Conservation (phyloP, 169 alveolate genomes). For the Sarcocystis neurona region DNA sequence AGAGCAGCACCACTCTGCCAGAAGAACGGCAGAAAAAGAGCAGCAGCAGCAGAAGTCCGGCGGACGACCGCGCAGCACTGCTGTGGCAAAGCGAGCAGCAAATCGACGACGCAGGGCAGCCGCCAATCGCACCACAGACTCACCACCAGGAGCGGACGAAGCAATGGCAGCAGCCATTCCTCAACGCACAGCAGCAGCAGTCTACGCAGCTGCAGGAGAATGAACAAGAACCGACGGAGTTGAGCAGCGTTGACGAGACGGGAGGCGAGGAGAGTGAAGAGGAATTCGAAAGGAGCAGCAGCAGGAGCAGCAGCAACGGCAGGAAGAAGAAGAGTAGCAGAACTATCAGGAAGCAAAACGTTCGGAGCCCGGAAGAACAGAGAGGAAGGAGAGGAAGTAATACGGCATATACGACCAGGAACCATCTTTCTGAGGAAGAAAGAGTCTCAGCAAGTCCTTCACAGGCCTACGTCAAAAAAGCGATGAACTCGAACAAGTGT, state of each 20-base stretch:
- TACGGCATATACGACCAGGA: not conserved
- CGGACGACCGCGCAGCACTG: too few species aligned
- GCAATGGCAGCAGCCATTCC: too few species aligned
- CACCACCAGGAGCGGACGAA: too few species aligned
- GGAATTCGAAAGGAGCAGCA: not conserved
- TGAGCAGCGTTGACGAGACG: not conserved
- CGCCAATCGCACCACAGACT: too few species aligned
- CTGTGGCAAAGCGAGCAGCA: too few species aligned
- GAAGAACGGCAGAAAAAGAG: too few species aligned
- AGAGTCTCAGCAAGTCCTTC: not conserved
- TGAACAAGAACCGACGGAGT: not conserved
- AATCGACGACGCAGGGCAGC: too few species aligned
- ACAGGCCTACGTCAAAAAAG: not conserved
- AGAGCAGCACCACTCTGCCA: too few species aligned
- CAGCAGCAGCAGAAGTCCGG: too few species aligned
- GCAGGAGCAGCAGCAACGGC: not conserved
- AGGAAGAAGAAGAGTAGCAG: not conserved
- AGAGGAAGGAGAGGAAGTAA: not conserved
- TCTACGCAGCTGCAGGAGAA: not conserved
- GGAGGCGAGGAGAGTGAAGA: slow-evolving; percentile 8
- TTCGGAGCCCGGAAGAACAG: not conserved
- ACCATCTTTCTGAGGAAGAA: not conserved
- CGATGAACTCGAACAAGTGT: not conserved
- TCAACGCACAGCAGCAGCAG: too few species aligned
- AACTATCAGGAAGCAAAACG: not conserved